Evolutionary conservation across 345 rosid species (phyloP), one percentile per base, ranked within the genome.

Genomic region (Linum usitatissimum): DNA sequence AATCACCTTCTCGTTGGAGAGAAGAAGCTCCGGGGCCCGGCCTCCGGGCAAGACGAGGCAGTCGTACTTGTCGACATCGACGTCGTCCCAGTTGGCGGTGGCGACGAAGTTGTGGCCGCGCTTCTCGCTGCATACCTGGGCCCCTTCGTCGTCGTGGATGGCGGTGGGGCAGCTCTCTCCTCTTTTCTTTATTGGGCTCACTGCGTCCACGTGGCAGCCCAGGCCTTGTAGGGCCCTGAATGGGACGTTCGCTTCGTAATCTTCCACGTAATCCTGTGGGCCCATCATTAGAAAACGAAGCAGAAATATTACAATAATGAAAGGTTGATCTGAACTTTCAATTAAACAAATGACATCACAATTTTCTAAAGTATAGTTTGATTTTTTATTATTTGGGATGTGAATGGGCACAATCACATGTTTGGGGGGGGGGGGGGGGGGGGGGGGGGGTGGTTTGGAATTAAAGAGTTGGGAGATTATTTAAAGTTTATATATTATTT

Each of bases 31-130:
- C 0, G 83, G 83, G 8, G 76, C 75, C 65, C 86, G 73, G 60
- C 86, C 86, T 59, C 83, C 83, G 0, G 86, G 86, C 42, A 79
- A 67, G 3, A 81, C 71, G 13, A 81, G 66, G 60, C 86, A 77
- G 58, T 81, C 83, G 18, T 81, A 81, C 10, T 75, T 71, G 67
- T 73, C 71, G 2, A 75, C 75, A 8, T 49, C 31, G 51, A 75
- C 55, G 53, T 77, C 82, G 20, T 68, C 71, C 86, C 82, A 79
- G 14, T 70, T 64, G 31, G 71, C 59, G 0, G 83, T 82, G n/a
- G 77, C 61, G 14, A 66, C 70, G 59, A 77, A 74, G 72, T 65
- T 79, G 68, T 79, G 86, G 0, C 86, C 80, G 1, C 62, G 71
- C 61, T 77, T 82, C 78, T 82, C 86, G 31, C 78, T 75, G 20